phyloP scores from a whole-genome alignment of 495 filamentous ascomycete species.

The Penicillium mononematosum region DNA sequence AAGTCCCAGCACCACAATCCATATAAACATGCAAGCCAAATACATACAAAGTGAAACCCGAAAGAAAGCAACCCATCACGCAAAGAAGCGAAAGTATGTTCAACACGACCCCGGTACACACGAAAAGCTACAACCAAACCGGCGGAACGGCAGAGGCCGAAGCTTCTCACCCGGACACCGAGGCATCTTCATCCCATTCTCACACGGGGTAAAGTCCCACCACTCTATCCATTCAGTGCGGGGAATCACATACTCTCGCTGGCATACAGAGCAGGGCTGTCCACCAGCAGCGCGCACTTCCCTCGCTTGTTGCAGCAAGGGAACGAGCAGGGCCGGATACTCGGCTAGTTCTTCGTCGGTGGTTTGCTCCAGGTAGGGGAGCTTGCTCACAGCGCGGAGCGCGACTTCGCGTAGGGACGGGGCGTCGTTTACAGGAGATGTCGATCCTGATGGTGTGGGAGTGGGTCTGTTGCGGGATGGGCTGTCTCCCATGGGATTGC shows the following conservation, averaged over 20 bases:
- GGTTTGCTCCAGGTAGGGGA: constrained; percentile 44
- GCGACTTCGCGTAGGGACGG: constrained; percentile 60
- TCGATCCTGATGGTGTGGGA: neutral
- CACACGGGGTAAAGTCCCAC: constrained; percentile 55
- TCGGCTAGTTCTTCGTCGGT: constrained; percentile 39
- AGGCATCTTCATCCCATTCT: constrained; percentile 45
- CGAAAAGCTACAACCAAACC: constrained; percentile 63
- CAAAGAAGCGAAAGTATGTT: neutral
- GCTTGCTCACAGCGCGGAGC: constrained; percentile 48
- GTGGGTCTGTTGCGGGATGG: neutral
- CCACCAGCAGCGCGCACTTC: constrained; percentile 51
- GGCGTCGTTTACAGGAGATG: constrained; percentile 22
- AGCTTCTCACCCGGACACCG: constrained; percentile 36
- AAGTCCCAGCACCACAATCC: constrained; percentile 1
- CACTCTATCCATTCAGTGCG: constrained; percentile 73
- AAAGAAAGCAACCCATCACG: neutral
- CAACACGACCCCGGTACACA: constrained; percentile 49
- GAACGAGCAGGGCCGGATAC: constrained; percentile 42
- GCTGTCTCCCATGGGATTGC: constrained; percentile 25
- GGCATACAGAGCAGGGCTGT: constrained; percentile 60
- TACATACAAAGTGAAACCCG: constrained; percentile 1
- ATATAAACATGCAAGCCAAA: constrained; percentile 8
- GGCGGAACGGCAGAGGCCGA: constrained; percentile 59
- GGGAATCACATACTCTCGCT: constrained; percentile 55
- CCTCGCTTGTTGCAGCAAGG: constrained; percentile 41